phyloP scores from a whole-genome alignment of 768 basidiomycete genomes.

The Steccherinum ochraceum region DNA sequence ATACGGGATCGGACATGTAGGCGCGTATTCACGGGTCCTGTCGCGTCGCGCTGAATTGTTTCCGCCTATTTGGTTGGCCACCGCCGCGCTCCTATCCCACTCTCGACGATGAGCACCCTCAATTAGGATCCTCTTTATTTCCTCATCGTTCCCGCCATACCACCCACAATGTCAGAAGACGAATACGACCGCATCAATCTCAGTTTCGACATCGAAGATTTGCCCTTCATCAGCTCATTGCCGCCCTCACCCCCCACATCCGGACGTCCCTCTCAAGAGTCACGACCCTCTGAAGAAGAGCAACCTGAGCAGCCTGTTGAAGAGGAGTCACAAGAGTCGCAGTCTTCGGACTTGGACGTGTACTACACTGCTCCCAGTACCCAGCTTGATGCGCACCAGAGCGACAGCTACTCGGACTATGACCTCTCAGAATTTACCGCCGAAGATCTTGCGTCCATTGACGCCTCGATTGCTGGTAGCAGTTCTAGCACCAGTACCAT shows the following conservation, averaged over 20 bases:
- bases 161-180: conserved; percentile 12
- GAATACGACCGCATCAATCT: conserved; percentile 20
- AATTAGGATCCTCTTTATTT: background rate
- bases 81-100: background rate
- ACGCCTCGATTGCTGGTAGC: conserved; percentile 27
- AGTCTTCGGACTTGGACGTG: background rate
- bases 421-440: conserved; percentile 51
- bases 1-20: background rate
- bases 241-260: background rate
- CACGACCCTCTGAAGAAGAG: background rate
- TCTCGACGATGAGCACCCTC: background rate
- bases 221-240: conserved; percentile 13
- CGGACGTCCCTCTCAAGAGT: background rate
- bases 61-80: background rate
- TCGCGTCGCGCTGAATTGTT: background rate
- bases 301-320: background rate
- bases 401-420: conserved; percentile 42
- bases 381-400: background rate
- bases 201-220: conserved; percentile 11
- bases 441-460: conserved; percentile 47
- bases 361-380: conserved; percentile 22
- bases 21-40: background rate
- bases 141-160: background rate
- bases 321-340: background rate
- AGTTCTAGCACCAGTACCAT: background rate